Conservation (phyloP, 768 basidiomycete genomes). For the Mycena kentingensis region DNA sequence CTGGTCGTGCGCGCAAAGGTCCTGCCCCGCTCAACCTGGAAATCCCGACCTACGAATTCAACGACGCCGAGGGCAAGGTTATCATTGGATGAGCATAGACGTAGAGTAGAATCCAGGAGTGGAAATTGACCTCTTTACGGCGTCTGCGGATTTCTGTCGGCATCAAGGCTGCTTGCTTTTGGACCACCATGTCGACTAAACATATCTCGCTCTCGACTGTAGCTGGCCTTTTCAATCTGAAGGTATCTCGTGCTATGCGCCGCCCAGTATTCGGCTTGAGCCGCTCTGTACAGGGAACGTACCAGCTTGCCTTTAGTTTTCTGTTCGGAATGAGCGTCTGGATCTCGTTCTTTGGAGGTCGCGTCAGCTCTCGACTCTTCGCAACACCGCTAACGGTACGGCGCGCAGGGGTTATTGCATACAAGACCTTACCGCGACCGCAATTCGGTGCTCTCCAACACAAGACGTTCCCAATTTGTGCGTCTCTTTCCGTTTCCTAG, state of each 20-base stretch:
- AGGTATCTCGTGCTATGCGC: too few relatives aligned
- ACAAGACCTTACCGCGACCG: conserved; percentile 61
- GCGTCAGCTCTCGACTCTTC: conserved; percentile 4
- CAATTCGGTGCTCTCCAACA: conserved; percentile 77
- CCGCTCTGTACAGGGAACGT: too few relatives aligned
- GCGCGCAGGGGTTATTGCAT: conserved; percentile 59
- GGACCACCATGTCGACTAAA: conserved; percentile 30
- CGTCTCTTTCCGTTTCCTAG: conserved; percentile 61
- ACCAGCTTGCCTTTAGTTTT: conserved; percentile 61
- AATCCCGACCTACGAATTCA: conserved; percentile 86
- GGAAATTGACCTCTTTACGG: too few relatives aligned
- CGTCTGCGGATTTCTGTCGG: too few relatives aligned
- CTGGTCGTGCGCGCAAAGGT: conserved; percentile 93
- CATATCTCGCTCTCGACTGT: conserved; percentile 33
- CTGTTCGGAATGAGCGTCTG: conserved; percentile 77
- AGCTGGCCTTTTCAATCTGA: conserved; percentile 24
- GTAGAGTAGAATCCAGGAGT: conserved; percentile 33
- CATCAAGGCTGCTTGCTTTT: neutral
- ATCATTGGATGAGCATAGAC: conserved; percentile 68
- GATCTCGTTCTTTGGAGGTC: conserved; percentile 70
- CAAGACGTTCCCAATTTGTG: conserved; percentile 75
- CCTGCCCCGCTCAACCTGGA: conserved; percentile 99
- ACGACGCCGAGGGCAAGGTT: conserved; percentile 84
- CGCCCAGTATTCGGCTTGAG: too few relatives aligned
- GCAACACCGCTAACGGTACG: neutral